These are phyloP conservation scores for Naegleria lovaniensis DNA, from an alignment of 208 protist genomes.

Conservation along the genomic window DNA sequence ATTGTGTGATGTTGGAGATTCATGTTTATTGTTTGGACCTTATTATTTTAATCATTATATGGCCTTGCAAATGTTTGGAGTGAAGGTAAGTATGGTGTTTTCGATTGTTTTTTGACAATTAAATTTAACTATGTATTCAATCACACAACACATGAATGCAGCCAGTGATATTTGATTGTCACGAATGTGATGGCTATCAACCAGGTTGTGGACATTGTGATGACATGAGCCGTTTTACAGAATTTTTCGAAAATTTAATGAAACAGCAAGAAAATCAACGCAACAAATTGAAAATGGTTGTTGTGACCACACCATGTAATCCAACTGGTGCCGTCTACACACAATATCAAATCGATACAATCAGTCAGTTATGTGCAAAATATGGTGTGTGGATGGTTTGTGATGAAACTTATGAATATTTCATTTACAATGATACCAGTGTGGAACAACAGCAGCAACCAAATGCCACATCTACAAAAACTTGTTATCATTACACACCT, in stretches of 20 bases:
- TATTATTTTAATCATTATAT: slow-evolving; percentile 25
- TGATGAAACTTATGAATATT: slow-evolving; percentile 24
- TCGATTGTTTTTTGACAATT: no score
- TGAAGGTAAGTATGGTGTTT: not conserved
- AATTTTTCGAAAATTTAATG: not conserved
- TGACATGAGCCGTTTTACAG: not conserved
- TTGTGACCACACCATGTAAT: slow-evolving; percentile 6
- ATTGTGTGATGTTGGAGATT: slow-evolving; percentile 5
- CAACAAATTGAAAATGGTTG: slow-evolving; percentile 14
- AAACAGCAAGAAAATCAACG: not conserved
- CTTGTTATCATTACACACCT: not conserved
- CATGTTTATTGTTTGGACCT: not conserved
- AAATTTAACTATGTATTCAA: no score
- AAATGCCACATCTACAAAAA: not conserved
- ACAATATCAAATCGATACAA: not conserved
- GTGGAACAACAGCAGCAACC: no score
- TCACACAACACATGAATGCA: not conserved
- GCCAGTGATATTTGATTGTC: not conserved
- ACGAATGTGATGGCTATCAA: not conserved
- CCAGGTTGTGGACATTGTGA: not conserved
- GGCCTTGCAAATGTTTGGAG: not conserved
- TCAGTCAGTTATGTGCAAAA: not conserved
- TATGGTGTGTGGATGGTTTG: not conserved
- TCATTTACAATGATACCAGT: slow-evolving; percentile 7
- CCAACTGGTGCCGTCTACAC: slow-evolving; percentile 13